A percentile compares a stretch with the other conserved stretches of the same genome.
Evolutionary conservation across 495 filamentous ascomycete species (phyloP).

Genomic region (Tuber aestivum): DNA sequence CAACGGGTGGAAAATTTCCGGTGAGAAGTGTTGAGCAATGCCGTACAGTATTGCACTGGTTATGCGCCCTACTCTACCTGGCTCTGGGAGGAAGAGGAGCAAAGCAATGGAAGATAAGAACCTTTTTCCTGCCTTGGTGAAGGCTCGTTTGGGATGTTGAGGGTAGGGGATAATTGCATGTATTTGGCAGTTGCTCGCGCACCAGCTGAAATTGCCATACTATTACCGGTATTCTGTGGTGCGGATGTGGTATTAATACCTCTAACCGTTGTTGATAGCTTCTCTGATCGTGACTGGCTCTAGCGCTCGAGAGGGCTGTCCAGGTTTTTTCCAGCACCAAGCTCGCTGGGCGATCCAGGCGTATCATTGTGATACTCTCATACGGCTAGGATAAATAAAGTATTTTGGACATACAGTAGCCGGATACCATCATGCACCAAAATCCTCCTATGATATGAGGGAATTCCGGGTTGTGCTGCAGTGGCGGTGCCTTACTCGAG

Average conservation of each 20-base stretch:
- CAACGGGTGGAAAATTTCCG: background rate
- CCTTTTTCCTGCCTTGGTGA: background rate
- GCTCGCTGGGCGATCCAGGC: background rate
- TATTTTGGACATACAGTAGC: background rate
- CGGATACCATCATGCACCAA: background rate
- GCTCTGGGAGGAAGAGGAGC: background rate
- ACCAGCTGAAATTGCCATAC: background rate
- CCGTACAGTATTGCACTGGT: background rate
- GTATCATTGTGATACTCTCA: background rate
- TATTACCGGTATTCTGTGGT: background rate
- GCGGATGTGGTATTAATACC: background rate
- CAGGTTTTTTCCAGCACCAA: background rate
- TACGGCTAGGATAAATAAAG: background rate
- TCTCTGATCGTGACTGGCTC: background rate
- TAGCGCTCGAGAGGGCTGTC: background rate
- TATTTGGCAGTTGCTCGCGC: slow-evolving; percentile 1
- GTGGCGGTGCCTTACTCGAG: background rate
- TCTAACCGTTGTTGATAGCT: background rate
- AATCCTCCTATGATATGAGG: slow-evolving; percentile 3
- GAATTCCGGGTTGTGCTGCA: background rate
- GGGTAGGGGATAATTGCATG: background rate
- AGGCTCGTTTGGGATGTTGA: background rate
- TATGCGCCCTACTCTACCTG: background rate
- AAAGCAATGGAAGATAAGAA: background rate
- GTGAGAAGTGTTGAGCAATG: background rate